phyloP scores from a whole-genome alignment of 306 rosid genomes.

The Vigna reflexopilosa region DNA sequence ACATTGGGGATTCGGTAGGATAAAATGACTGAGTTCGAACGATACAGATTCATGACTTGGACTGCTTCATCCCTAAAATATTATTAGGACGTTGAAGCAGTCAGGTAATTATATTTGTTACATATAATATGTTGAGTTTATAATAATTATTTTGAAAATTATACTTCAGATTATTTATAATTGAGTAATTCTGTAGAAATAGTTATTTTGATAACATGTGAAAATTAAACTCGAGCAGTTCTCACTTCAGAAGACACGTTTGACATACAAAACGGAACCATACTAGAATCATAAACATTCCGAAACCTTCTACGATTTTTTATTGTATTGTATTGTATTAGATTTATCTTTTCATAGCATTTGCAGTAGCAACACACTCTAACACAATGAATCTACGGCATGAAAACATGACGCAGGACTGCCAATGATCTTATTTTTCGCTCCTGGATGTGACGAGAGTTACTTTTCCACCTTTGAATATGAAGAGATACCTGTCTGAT shows the following conservation, averaged over 20 bases:
- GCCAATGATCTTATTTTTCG: background rate
- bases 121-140: background rate
- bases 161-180: background rate
- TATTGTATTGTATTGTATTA: background rate
- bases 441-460: background rate
- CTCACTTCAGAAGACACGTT: background rate
- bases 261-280: background rate
- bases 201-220: background rate
- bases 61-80: background rate
- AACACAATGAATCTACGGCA: background rate
- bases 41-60: background rate
- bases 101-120: background rate
- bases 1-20: background rate
- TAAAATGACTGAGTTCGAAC: background rate
- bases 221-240: background rate
- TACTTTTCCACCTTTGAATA: slow-evolving; percentile 56
- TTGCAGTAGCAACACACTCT: background rate
- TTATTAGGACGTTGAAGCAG: background rate
- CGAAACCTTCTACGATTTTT: background rate
- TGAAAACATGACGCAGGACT: background rate
- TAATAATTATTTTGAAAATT: background rate
- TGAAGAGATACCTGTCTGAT: slow-evolving; percentile 52
- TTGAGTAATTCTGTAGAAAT: background rate
- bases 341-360: background rate
- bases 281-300: background rate